A percentile compares a stretch with the other conserved stretches of the same genome.
These are phyloP conservation scores for Ceratocystis cacaofunesta DNA, from an alignment of 2,329 filamentous ascomycete species.

Conservation along the genomic window DNA sequence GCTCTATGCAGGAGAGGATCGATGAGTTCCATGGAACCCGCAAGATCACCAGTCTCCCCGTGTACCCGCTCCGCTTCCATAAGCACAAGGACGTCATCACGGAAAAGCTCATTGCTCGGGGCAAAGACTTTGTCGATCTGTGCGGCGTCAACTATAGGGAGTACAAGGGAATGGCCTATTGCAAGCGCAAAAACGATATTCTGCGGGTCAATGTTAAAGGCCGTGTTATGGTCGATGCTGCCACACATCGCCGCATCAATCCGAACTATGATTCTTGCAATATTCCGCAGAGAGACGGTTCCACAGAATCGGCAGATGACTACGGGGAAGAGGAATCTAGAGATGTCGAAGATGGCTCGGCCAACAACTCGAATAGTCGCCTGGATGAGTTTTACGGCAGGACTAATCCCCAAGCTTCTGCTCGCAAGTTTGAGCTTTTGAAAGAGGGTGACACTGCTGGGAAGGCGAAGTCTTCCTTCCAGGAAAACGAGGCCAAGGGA, in stretches of 20 bases:
- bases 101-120: conserved; percentile 57
- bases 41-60: conserved; percentile 64
- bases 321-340: not conserved
- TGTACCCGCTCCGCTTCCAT: conserved; percentile 70
- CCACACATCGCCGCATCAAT: conserved; percentile 68
- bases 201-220: conserved; percentile 75
- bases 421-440: not conserved
- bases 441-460: not conserved
- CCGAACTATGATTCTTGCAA: conserved; percentile 54
- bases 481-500: too few relatives aligned
- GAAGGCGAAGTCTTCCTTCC: too few relatives aligned
- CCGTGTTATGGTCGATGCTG: conserved; percentile 75
- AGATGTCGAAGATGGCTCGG: not conserved
- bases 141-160: conserved; percentile 70
- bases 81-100: conserved; percentile 52
- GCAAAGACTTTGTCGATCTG: conserved; percentile 71
- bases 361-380: not conserved
- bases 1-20: conserved; percentile 54
- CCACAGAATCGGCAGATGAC: not conserved
- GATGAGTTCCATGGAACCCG: conserved; percentile 62
- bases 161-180: conserved; percentile 72
- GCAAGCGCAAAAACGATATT: conserved; percentile 61
- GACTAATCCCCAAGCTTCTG: not conserved
- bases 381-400: not conserved
- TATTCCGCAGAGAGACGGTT: not conserved